These are phyloP conservation scores for Tubosaeta sp. DNA, from an alignment of 768 basidiomycete species.

Conservation along the genomic window DNA sequence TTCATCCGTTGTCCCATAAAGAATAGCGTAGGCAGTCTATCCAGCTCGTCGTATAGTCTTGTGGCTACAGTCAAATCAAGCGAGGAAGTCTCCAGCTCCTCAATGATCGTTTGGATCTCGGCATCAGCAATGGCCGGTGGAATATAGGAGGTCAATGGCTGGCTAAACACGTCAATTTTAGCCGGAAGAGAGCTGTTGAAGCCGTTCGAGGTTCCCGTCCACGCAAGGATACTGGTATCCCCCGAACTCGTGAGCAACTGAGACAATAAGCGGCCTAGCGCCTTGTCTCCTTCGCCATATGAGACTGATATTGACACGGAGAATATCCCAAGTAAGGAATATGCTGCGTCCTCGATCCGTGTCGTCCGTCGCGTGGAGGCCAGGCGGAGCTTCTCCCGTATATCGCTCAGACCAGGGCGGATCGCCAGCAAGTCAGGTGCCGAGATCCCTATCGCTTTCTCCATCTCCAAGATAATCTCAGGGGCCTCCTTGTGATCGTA, in stretches of 20 bases:
- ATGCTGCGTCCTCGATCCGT: no score
- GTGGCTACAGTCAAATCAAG: no score
- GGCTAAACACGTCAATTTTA: no score
- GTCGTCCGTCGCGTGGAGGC: no score
- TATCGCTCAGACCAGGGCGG: background rate
- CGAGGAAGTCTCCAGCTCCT: no score
- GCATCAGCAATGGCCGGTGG: no score
- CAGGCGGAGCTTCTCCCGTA: background rate
- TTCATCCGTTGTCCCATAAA: no score
- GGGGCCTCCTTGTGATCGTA: background rate
- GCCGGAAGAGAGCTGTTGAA: no score
- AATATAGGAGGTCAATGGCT: no score
- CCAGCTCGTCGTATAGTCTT: no score
- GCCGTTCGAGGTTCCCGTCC: background rate
- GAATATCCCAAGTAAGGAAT: background rate
- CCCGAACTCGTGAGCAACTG: conserved; percentile 1
- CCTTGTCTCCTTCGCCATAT: conserved; percentile 3
- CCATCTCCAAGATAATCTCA: background rate
- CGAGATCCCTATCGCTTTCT: background rate
- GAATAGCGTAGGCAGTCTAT: no score
- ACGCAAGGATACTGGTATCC: conserved; percentile 7
- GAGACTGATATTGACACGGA: background rate
- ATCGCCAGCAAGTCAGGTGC: background rate
- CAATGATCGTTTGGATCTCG: no score
- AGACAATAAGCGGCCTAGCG: conserved; percentile 1